Evolutionary conservation across 768 basidiomycete genomes (phyloP), one percentile per base, ranked within the genome.

Genomic region (Boletus vermiculosoides): DNA sequence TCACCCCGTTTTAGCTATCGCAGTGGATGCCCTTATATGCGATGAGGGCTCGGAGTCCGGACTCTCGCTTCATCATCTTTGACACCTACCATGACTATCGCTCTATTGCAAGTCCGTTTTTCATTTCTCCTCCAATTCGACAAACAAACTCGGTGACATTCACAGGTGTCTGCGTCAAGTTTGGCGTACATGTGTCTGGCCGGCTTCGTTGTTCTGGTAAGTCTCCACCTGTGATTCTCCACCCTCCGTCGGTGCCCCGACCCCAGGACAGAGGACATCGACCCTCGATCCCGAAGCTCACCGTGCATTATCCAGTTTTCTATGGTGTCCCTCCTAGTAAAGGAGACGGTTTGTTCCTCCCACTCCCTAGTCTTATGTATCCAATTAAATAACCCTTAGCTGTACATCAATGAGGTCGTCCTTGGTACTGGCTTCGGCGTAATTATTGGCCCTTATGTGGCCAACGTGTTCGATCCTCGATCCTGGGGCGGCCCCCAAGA

Each of bases 351-450:
- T 45, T 11, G 71, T 65, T 5, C 22, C 18, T 36, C 8, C 23
- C n/a, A 13, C 45, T 34, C n/a, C 23, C 3, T 5, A 23, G 30
- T 49, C 31, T 28, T 11, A 12, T 52, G 16, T 44, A 41, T 47
- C 30, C 30, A 37, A 10, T 50, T 0, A 45, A 34, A 23, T 16
- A n/a, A 7, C 22, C 39, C 22, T 18, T 51, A 92, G 83, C 66
- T 96, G 6, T 97, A 88, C 66, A 83, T 97, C 61, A 97, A 94
- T 63, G 96, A 99, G 78, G 94, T 96, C 34, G 87, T 95, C 31
- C 85, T 97, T 25, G 94, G 93, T 2, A 95, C 94, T 0, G 78
- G 79, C 0, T 86, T 86, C 55, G 76, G 78, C 1, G 58, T 78
- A 5, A 36, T 84, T 47, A 81, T 89, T 52, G 90, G 93, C 3